Base-by-base conservation (phyloP, 352 stramenopile genomes). In the Phytophthora hybrid region DNA sequence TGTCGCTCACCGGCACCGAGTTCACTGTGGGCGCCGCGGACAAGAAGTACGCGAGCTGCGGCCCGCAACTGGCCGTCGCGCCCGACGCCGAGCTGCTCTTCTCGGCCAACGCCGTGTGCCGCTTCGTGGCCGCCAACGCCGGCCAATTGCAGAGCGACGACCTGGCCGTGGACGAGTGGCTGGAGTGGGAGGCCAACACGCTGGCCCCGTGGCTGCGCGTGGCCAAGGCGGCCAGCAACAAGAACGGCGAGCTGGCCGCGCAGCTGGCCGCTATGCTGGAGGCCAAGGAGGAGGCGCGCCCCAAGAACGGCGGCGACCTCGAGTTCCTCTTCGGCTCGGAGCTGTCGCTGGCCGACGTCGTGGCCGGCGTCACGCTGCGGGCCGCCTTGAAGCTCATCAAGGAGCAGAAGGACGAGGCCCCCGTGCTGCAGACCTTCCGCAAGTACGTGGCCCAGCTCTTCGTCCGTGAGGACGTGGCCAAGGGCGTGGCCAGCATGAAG, bases 111-210 rank as follows among this genome's bases (percentile, higher is more conserved):
- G 83, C 83, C 49, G 81, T 96, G 53, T 90, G 78, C 65, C 89
- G 87, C 63, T 96, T 92, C 71, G 58, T 95, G 26, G 86, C 88
- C 46, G 72, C 77, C 9, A 74, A 83, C n/a, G 73, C 76, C n/a
- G 60, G 78, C 21, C 64, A 80, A 65, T 74, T 96, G 34, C 78
- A 92, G 59, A 79, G 75, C 46, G 86, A 96, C 6, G 88, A 96
- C 57, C 68, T 95, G 37, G 82, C 85, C 2, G 87, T 96, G 41
- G 88, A 96, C 64, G 89, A 96, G 56, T 96, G 87, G 83, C 29
- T 96, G 29, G 87, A 92, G 63, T 96, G 89, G 89, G 89, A 96
- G 71, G 83, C 81, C 59, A 81, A 89, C 37, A 80, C 87, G 64
- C 79, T 93, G 39, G 61, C 78, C 34, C 85, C 81, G 14, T 93